A percentile compares a stretch with the other conserved stretches of the same genome.
Evolutionary conservation across 495 filamentous ascomycete genomes (phyloP).

Genomic region (Collariella sp.): DNA sequence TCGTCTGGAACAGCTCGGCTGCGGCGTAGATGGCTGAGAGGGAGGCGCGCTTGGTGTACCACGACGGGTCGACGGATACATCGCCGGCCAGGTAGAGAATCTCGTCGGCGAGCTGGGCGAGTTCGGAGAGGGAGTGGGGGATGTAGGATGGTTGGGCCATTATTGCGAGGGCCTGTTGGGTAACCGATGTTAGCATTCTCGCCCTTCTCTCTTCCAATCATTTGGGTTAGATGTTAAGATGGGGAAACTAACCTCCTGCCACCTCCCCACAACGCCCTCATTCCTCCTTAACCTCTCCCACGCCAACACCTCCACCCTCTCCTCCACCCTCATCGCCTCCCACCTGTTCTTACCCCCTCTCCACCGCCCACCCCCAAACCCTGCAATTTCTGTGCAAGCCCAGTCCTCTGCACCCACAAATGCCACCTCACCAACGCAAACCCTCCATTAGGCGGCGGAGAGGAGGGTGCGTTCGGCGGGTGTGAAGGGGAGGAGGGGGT

Average conservation of each 20-base stretch:
- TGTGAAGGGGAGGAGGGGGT: constrained; percentile 56
- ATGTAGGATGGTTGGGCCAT: constrained; percentile 76
- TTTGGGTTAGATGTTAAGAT: background rate
- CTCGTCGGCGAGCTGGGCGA: constrained; percentile 75
- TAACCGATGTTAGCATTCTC: background rate
- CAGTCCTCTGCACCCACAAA: constrained; percentile 48
- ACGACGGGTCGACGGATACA: constrained; percentile 65
- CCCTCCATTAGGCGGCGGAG: constrained; percentile 65
- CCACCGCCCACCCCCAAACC: constrained; percentile 14
- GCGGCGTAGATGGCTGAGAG: constrained; percentile 75
- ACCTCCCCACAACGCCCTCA: constrained; percentile 54
- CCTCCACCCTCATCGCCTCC: constrained; percentile 32
- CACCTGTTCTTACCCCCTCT: constrained; percentile 15
- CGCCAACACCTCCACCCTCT: constrained; percentile 55
- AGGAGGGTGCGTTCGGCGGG: constrained; percentile 70
- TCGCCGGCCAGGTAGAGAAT: constrained; percentile 82
- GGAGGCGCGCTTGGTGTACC: constrained; percentile 83
- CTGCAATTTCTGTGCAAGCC: constrained; percentile 27
- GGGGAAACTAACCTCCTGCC: constrained; percentile 64
- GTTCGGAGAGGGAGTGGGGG: constrained; percentile 66
- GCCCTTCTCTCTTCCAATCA: background rate
- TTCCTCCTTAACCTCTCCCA: constrained; percentile 71
- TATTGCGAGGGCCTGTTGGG: constrained; percentile 65
- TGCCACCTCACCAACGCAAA: no score
- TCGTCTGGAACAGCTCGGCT: constrained; percentile 88